These are phyloP conservation scores for Populus pruinosa DNA, from an alignment of 345 rosid genomes.

Conservation along the genomic window DNA sequence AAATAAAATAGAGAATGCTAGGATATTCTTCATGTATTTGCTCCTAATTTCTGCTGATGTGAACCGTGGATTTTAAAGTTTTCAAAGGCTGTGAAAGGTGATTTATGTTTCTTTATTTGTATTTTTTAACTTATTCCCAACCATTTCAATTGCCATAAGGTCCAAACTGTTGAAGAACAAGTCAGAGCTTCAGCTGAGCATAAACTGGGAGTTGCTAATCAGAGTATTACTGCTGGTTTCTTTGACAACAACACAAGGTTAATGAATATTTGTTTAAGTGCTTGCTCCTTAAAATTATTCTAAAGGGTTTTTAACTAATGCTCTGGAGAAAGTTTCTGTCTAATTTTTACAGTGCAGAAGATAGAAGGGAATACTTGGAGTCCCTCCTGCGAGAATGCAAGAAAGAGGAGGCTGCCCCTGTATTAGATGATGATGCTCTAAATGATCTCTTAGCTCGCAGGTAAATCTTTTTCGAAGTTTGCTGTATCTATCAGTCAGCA, in stretches of 20 bases:
- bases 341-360: slow-evolving; percentile 69
- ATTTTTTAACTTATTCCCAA: neutral
- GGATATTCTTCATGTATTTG: neutral
- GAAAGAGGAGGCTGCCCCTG: slow-evolving; percentile 92
- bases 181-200: slow-evolving; percentile 95
- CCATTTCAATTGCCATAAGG: slow-evolving; percentile 36
- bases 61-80: neutral
- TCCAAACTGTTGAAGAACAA: slow-evolving; percentile 93
- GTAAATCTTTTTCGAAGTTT: slow-evolving; percentile 31
- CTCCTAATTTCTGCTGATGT: neutral
- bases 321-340: slow-evolving; percentile 7
- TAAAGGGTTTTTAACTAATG: slow-evolving; percentile 2
- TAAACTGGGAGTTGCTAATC: slow-evolving; percentile 95
- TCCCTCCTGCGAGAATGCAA: slow-evolving; percentile 77
- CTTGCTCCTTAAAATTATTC: neutral
- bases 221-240: slow-evolving; percentile 96
- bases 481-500: neutral
- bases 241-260: slow-evolving; percentile 93
- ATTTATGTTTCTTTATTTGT: neutral
- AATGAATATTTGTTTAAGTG: slow-evolving; percentile 5
- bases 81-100: neutral
- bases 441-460: slow-evolving; percentile 88
- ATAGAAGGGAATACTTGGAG: slow-evolving; percentile 89
- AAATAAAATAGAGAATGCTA: neutral
- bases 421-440: slow-evolving; percentile 76